phyloP scores from a whole-genome alignment of 495 filamentous ascomycete species.

The Lophium mytilinum region DNA sequence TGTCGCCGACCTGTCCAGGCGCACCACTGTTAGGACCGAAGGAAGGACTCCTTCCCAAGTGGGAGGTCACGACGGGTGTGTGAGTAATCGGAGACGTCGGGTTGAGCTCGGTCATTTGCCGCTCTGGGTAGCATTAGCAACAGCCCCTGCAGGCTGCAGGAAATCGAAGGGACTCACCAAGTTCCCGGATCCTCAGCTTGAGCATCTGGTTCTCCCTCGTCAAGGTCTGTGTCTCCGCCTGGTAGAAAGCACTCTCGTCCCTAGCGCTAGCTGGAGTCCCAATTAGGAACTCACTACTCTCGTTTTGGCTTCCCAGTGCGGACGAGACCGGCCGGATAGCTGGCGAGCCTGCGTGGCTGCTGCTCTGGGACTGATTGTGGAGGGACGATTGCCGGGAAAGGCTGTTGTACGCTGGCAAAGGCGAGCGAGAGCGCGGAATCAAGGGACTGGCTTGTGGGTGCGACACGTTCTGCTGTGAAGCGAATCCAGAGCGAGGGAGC shows the following conservation, averaged over 20 bases:
- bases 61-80: conserved; percentile 4
- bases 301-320: conserved; percentile 19
- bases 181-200: conserved; percentile 70
- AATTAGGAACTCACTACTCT: conserved; percentile 26
- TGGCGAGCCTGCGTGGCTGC: conserved; percentile 34
- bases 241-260: conserved; percentile 82
- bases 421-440: conserved; percentile 43
- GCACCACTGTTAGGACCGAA: too few relatives aligned
- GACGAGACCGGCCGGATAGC: conserved; percentile 29
- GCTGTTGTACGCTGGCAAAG: conserved; percentile 41
- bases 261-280: conserved; percentile 25
- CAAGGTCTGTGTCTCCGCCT: conserved; percentile 83
- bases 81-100: conserved; percentile 16
- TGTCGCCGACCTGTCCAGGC: too few relatives aligned
- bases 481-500: conserved; percentile 35
- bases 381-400: conserved; percentile 46
- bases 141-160: neutral
- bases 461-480: conserved; percentile 16
- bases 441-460: conserved; percentile 14
- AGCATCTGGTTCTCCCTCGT: conserved; percentile 92
- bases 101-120: conserved; percentile 18
- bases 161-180: conserved; percentile 45
- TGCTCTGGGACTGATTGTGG: conserved; percentile 21
- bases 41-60: conserved; percentile 8
- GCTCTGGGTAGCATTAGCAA: conserved; percentile 12